phyloP scores from a whole-genome alignment of 2,329 filamentous ascomycete genomes.

The Leptodontidium sp. region DNA sequence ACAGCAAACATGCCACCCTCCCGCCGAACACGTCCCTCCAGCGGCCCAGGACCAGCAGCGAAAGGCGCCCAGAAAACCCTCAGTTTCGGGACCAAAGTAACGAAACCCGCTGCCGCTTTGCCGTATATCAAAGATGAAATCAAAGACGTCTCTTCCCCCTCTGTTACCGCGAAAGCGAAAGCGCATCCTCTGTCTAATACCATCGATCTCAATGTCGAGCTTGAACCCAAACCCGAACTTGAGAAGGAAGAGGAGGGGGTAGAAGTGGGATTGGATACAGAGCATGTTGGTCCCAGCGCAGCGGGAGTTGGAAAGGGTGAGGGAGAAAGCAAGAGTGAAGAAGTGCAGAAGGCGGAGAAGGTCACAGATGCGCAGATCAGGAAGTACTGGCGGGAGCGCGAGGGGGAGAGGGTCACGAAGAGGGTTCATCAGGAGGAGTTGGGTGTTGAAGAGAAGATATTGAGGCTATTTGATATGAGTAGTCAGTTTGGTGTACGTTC shows the following conservation, averaged over 20 bases:
- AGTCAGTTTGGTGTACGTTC: constrained; percentile 88
- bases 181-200: constrained; percentile 17
- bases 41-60: constrained; percentile 50
- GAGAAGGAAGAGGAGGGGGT: neutral
- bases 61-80: constrained; percentile 63
- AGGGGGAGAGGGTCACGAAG: constrained; percentile 71
- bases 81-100: constrained; percentile 67
- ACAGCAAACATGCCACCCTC: constrained; percentile 50
- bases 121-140: neutral
- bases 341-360: constrained; percentile 66
- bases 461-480: constrained; percentile 92
- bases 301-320: constrained; percentile 29
- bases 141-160: constrained; percentile 11
- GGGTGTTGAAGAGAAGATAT: constrained; percentile 79
- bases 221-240: neutral
- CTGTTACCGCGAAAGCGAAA: constrained; percentile 2
- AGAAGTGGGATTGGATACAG: constrained; percentile 25
- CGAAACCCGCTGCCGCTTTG: constrained; percentile 54
- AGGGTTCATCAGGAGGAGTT: constrained; percentile 82
- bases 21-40: constrained; percentile 50
- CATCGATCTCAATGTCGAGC: neutral
- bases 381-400: constrained; percentile 79
- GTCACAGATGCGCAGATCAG: constrained; percentile 74
- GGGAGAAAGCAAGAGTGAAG: constrained; percentile 55
- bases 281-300: constrained; percentile 32